Evolutionary conservation across 208 protist species (phyloP).

Genomic region (Strigomonas culicis): DNA sequence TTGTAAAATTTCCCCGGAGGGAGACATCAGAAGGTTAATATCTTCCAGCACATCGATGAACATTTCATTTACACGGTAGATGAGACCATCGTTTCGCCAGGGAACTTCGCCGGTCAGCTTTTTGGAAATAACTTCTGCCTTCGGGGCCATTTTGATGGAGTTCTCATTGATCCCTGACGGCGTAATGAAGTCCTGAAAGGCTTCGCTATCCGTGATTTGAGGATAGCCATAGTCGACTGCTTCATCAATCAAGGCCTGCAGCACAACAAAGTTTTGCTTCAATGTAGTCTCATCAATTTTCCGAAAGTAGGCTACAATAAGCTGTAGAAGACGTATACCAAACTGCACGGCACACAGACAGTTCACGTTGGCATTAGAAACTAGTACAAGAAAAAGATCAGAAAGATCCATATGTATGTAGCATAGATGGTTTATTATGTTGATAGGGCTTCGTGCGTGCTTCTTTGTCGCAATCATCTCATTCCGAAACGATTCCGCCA

Average conservation of each 20-base stretch:
- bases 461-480: slow-evolving; percentile 71
- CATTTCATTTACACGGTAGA: slow-evolving; percentile 96
- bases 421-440: slow-evolving; percentile 78
- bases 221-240: slow-evolving; percentile 99
- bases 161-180: slow-evolving; percentile 51
- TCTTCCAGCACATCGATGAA: slow-evolving; percentile 98
- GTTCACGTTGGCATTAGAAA: slow-evolving; percentile 92
- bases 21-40: slow-evolving; percentile 95
- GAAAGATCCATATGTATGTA: slow-evolving; percentile 91
- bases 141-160: slow-evolving; percentile 36
- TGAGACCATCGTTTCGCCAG: slow-evolving; percentile 92
- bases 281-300: slow-evolving; percentile 91
- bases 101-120: slow-evolving; percentile 89
- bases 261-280: slow-evolving; percentile 95
- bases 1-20: slow-evolving; percentile 89
- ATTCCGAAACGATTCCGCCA: slow-evolving; percentile 88
- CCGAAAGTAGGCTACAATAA: slow-evolving; percentile 93
- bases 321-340: slow-evolving; percentile 75
- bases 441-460: slow-evolving; percentile 84
- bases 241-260: slow-evolving; percentile 98
- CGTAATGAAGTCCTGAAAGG: slow-evolving; percentile 92
- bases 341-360: slow-evolving; percentile 83
- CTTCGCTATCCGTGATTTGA: slow-evolving; percentile 85
- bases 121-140: slow-evolving; percentile 60
- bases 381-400: slow-evolving; percentile 94